These are phyloP conservation scores for Wallemia hederae DNA, from an alignment of 1,284 basidiomycete species.

Conservation along the genomic window DNA sequence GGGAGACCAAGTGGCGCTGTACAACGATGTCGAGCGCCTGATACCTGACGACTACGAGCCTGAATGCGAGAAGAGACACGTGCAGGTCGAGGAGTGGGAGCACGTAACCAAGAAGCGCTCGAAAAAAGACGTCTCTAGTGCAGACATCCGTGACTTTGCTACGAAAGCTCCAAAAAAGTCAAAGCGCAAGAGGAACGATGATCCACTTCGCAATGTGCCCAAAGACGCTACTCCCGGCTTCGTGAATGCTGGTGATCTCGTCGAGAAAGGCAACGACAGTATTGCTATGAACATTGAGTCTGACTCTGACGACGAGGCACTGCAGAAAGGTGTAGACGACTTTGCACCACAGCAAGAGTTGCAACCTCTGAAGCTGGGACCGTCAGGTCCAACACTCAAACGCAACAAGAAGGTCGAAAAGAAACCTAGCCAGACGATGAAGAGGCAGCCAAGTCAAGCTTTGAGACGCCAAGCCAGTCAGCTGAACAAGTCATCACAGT, in stretches of 20 bases:
- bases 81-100: conserved; percentile 22
- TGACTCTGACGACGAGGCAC: conserved; percentile 1
- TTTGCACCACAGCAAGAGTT: neutral
- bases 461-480: neutral
- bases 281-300: neutral
- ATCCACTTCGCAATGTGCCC: conserved; percentile 13
- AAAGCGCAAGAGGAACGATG: conserved; percentile 5
- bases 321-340: neutral
- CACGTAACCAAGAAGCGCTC: conserved; percentile 11
- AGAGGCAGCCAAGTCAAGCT: neutral
- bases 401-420: neutral
- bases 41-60: conserved; percentile 52
- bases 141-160: conserved; percentile 5
- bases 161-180: conserved; percentile 3
- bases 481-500: neutral
- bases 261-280: neutral
- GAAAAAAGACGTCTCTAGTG: neutral
- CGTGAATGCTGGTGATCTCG: conserved; percentile 13
- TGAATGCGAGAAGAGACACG: conserved; percentile 41
- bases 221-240: conserved; percentile 15
- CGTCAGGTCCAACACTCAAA: neutral
- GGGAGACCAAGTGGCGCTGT: conserved; percentile 65
- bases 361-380: neutral
- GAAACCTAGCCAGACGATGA: neutral
- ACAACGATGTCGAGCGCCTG: conserved; percentile 62